Percentiles rank a stretch among this genome's conserved stretches.
Conservation (phyloP, 1,284 basidiomycete species). For the Retiboletus fuscus region DNA sequence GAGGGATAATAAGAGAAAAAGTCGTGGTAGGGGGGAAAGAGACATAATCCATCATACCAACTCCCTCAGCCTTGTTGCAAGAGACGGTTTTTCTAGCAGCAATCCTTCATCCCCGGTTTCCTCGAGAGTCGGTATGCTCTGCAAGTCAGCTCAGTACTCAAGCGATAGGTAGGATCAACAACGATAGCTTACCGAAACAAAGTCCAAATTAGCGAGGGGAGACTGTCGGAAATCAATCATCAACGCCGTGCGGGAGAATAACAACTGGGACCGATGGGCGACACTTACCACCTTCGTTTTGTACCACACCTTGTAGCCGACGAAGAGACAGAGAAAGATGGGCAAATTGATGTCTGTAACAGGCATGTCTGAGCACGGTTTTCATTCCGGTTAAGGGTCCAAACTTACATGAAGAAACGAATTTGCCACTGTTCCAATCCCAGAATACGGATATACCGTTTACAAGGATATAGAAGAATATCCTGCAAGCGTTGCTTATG, state of each 20-base stretch:
- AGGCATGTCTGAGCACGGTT: conserved; percentile 9
- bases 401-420: conserved; percentile 53
- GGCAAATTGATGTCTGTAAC: conserved; percentile 41
- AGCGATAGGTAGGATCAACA: neutral
- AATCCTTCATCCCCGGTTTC: conserved; percentile 39
- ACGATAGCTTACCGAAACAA: conserved; percentile 27
- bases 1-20: neutral
- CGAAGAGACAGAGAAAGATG: conserved; percentile 37
- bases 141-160: conserved; percentile 1
- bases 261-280: neutral
- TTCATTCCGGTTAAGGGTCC: conserved; percentile 32
- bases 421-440: conserved; percentile 55
- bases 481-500: conserved; percentile 40
- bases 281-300: conserved; percentile 57
- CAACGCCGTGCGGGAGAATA: neutral
- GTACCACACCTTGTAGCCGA: conserved; percentile 62
- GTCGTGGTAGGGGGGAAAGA: neutral
- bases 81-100: conserved; percentile 26
- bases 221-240: conserved; percentile 5
- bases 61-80: conserved; percentile 19
- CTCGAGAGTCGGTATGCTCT: conserved; percentile 41
- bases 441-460: conserved; percentile 61
- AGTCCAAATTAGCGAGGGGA: conserved; percentile 34
- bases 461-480: conserved; percentile 55
- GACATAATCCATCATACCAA: conserved; percentile 26